Evolutionary conservation across 1,284 basidiomycete genomes (phyloP).

Genomic region (Boletus albobrunnescens): DNA sequence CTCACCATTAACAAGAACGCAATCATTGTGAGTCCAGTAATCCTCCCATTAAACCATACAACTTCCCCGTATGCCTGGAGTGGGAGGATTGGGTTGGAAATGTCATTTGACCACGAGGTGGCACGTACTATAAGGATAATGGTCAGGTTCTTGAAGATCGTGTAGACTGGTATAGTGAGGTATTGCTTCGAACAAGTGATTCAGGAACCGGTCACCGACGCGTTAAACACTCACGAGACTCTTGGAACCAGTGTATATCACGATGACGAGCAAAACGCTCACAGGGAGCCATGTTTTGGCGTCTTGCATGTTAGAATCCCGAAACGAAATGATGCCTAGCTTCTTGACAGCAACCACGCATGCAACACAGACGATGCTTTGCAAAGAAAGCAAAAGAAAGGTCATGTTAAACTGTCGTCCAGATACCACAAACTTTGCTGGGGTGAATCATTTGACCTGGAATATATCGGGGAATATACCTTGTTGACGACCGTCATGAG

Average conservation of each 20-base stretch:
- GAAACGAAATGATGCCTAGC: slow-evolving; percentile 83
- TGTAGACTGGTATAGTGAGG: slow-evolving; percentile 89
- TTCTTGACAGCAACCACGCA: slow-evolving; percentile 77
- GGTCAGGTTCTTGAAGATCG: slow-evolving; percentile 99
- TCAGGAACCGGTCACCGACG: neutral
- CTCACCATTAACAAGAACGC: slow-evolving; percentile 92
- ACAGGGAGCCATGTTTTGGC: slow-evolving; percentile 95
- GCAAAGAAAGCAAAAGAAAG: slow-evolving; percentile 89
- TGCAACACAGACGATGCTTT: slow-evolving; percentile 81
- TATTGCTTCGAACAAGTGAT: slow-evolving; percentile 65
- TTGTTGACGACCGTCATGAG: slow-evolving; percentile 99
- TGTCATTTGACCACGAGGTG: neutral
- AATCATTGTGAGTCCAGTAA: slow-evolving; percentile 84
- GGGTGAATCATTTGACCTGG: slow-evolving; percentile 5
- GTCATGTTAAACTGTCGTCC: slow-evolving; percentile 95
- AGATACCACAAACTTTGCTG: slow-evolving; percentile 84
- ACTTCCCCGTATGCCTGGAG: slow-evolving; percentile 92
- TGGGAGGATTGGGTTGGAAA: slow-evolving; percentile 6
- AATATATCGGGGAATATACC: slow-evolving; percentile 42
- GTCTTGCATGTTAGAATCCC: slow-evolving; percentile 80
- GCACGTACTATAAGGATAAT: slow-evolving; percentile 90
- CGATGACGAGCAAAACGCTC: slow-evolving; percentile 85
- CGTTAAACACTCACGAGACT: slow-evolving; percentile 66
- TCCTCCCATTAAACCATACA: slow-evolving; percentile 90
- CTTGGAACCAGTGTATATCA: slow-evolving; percentile 98